Conservation (phyloP, 768 basidiomycete species). For the Pluteus cervinus region DNA sequence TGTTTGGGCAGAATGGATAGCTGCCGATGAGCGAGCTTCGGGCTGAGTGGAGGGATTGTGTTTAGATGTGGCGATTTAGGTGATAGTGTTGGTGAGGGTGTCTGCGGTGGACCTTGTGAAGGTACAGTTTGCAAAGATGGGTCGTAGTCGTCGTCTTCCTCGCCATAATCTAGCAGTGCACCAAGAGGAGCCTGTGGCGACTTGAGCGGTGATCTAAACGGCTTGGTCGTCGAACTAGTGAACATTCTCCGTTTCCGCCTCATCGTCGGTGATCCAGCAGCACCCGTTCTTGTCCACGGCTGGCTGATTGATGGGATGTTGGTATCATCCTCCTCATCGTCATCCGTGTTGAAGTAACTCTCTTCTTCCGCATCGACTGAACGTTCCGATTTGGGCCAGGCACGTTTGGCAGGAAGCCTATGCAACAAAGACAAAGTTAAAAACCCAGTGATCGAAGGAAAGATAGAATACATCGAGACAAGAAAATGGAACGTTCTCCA, state of each 20-base stretch:
- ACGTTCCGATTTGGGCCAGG: conserved; percentile 41
- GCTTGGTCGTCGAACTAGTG: conserved; percentile 35
- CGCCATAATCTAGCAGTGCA: conserved; percentile 71
- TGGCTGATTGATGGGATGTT: conserved; percentile 30
- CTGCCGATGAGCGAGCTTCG: conserved; percentile 32
- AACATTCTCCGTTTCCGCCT: conserved; percentile 57
- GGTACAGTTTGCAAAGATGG: conserved; percentile 7
- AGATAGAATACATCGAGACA: too few species aligned
- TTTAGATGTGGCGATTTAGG: conserved; percentile 25
- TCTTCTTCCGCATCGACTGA: conserved; percentile 77
- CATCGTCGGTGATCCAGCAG: conserved; percentile 28
- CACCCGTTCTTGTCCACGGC: conserved; percentile 25
- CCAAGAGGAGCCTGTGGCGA: conserved; percentile 50
- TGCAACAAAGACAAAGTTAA: conserved; percentile 9
- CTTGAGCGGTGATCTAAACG: conserved; percentile 43
- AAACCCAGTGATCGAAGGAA: too few species aligned
- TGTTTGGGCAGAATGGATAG: conserved; percentile 37
- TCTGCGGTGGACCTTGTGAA: conserved; percentile 4
- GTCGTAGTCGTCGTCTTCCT: conserved; percentile 57
- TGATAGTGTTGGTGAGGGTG: conserved; percentile 9
- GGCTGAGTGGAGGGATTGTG: conserved; percentile 27
- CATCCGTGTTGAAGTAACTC: conserved; percentile 87
- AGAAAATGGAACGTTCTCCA: too few species aligned
- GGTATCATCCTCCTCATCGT: conserved; percentile 58
- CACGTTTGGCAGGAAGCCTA: conserved; percentile 35